phyloP scores from a whole-genome alignment of 148 eudicot species.

The Diospyros lotus region DNA sequence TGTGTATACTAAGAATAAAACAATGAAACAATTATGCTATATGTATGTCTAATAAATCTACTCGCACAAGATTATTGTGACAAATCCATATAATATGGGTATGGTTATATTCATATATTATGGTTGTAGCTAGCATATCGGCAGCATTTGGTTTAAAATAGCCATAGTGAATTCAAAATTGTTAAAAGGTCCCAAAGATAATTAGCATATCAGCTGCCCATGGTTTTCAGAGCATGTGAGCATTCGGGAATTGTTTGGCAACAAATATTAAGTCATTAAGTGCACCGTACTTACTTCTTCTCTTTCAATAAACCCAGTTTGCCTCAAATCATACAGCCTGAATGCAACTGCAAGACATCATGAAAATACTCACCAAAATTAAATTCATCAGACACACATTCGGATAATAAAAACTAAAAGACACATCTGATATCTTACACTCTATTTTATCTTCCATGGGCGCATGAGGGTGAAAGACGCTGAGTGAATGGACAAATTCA shows the following conservation, averaged over 20 bases:
- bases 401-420: not conserved
- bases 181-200: not conserved
- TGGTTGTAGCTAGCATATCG: too few species aligned
- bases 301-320: conserved; percentile 91
- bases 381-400: not conserved
- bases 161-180: too few species aligned
- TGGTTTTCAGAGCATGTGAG: not conserved
- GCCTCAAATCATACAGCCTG: conserved; percentile 87
- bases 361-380: conserved; percentile 2
- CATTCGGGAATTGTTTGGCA: not conserved
- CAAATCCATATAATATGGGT: too few species aligned
- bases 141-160: too few species aligned
- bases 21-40: too few species aligned
- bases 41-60: too few species aligned
- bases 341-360: conserved; percentile 65
- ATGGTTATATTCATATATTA: too few species aligned
- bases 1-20: too few species aligned
- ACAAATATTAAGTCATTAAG: not conserved
- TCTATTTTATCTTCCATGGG: conserved; percentile 44
- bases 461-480: conserved; percentile 58
- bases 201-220: not conserved
- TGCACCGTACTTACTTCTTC: conserved; percentile 76
- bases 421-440: conserved; percentile 42
- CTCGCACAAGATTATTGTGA: too few species aligned
- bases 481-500: conserved; percentile 47